These are phyloP conservation scores for Lentinula aciculospora DNA, from an alignment of 768 basidiomycete genomes.

Conservation along the genomic window DNA sequence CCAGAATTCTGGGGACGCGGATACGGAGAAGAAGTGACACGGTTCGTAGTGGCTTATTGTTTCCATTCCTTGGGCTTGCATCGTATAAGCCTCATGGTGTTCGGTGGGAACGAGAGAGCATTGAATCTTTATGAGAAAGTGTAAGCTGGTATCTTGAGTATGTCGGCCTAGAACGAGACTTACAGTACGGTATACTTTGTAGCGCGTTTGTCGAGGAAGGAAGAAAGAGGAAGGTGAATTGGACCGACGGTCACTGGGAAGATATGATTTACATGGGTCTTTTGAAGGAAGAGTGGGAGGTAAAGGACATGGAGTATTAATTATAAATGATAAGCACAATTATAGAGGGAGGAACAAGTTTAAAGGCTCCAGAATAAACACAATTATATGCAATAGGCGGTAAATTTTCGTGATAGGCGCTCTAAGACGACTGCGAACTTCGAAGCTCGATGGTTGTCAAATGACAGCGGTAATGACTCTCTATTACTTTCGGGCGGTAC, in stretches of 20 bases:
- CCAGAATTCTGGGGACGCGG: conserved; percentile 30
- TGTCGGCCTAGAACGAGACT: too few species aligned
- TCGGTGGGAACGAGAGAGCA: conserved; percentile 32
- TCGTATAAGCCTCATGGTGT: conserved; percentile 33
- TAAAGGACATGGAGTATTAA: too few species aligned
- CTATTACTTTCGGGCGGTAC: not conserved
- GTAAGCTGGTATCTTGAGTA: conserved; percentile 16
- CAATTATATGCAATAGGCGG: too few species aligned
- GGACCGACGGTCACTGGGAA: conserved; percentile 30
- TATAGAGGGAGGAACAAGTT: too few species aligned
- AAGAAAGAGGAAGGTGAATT: conserved; percentile 28
- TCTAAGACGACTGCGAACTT: too few species aligned
- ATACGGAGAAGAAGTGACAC: conserved; percentile 34
- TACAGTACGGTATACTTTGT: not conserved
- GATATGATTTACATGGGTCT: conserved; percentile 33
- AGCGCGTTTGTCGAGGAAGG: conserved; percentile 38
- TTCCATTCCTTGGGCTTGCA: conserved; percentile 34
- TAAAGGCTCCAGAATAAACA: too few species aligned
- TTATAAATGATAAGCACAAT: too few species aligned
- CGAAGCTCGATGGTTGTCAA: conserved; percentile 21
- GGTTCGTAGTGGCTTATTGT: conserved; percentile 33
- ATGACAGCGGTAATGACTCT: not conserved
- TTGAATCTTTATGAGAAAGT: conserved; percentile 33
- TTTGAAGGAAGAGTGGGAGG: conserved; percentile 32
- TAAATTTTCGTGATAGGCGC: too few species aligned